Evolutionary conservation across 2,329 filamentous ascomycete genomes (phyloP).

Genomic region (Xylariaceae sp.): DNA sequence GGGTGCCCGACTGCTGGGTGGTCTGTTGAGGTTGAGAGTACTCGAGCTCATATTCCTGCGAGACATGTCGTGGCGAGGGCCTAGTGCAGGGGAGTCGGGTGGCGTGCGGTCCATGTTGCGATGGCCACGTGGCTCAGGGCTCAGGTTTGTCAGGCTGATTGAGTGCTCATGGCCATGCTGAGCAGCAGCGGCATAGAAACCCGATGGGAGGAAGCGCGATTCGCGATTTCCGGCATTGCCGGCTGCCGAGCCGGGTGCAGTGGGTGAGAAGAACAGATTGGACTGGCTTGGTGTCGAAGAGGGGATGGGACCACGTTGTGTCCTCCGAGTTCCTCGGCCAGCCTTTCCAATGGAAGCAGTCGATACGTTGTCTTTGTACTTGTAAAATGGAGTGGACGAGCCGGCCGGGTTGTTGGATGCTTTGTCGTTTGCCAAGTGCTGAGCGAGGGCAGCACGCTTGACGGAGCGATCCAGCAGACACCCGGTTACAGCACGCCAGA

Average conservation of each 20-base stretch:
- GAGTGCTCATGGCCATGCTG: conserved; percentile 47
- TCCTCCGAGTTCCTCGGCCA: conserved; percentile 50
- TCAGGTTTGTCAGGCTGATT: conserved; percentile 59
- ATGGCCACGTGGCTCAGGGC: conserved; percentile 54
- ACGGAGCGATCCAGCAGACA: conserved; percentile 92
- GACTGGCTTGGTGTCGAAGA: conserved; percentile 58
- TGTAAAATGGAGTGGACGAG: conserved; percentile 61
- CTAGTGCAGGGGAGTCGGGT: conserved; percentile 59
- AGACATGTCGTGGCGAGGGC: conserved; percentile 34
- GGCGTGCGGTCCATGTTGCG: conserved; percentile 51
- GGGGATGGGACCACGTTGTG: conserved; percentile 48
- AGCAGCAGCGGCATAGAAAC: conserved; percentile 76
- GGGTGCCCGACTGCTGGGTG: conserved; percentile 69
- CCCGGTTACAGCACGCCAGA: conserved; percentile 84
- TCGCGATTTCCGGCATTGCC: conserved; percentile 57
- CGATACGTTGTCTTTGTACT: conserved; percentile 58
- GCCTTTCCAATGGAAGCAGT: conserved; percentile 48
- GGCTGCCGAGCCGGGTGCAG: conserved; percentile 57
- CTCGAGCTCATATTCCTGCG: conserved; percentile 54
- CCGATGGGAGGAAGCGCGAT: conserved; percentile 81
- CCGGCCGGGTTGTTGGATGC: conserved; percentile 55
- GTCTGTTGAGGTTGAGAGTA: conserved; percentile 61
- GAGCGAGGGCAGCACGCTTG: conserved; percentile 74
- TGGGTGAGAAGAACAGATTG: conserved; percentile 93
- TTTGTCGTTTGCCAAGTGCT: conserved; percentile 68